These are phyloP conservation scores for Boletus rubroflammeus DNA, from an alignment of 768 basidiomycete species.

Conservation along the genomic window DNA sequence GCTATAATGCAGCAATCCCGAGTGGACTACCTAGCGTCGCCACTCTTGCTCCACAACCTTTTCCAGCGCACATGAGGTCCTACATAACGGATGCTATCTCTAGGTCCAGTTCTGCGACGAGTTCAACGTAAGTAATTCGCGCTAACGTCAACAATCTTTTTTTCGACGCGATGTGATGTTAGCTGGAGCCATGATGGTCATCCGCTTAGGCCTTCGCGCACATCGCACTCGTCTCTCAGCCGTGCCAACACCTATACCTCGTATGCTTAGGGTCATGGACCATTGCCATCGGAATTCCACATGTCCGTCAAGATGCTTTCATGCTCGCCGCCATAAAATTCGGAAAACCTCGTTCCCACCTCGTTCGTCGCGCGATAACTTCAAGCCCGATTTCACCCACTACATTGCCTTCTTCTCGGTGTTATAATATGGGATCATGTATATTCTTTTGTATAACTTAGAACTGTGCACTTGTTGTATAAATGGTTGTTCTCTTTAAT, in stretches of 20 bases:
- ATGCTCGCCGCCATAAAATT: constrained; percentile 8
- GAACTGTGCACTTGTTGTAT: constrained; percentile 25
- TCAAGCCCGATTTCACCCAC: constrained; percentile 4
- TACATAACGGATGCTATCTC: constrained; percentile 26
- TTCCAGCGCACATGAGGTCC: constrained; percentile 13
- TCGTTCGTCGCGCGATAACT: constrained; percentile 19
- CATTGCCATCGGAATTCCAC: constrained; percentile 1
- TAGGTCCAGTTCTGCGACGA: constrained; percentile 32
- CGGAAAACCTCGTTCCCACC: constrained; percentile 6
- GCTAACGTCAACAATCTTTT: neutral
- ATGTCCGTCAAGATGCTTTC: constrained; percentile 17
- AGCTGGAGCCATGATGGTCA: constrained; percentile 32
- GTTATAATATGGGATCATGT: constrained; percentile 30
- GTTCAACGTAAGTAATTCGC: constrained; percentile 28
- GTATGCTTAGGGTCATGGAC: constrained; percentile 17
- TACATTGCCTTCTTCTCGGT: constrained; percentile 17
- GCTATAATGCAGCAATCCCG: constrained; percentile 2
- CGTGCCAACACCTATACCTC: constrained; percentile 18
- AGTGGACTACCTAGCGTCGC: constrained; percentile 20
- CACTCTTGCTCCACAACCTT: constrained; percentile 26
- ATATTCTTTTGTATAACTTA: constrained; percentile 31
- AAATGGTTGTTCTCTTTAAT: constrained; percentile 16
- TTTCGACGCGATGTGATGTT: constrained; percentile 7
- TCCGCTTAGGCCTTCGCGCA: constrained; percentile 13
- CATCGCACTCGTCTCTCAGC: constrained; percentile 12